Base-by-base conservation (phyloP, 1,284 basidiomycete species). In the Moesziomyces sp. region DNA sequence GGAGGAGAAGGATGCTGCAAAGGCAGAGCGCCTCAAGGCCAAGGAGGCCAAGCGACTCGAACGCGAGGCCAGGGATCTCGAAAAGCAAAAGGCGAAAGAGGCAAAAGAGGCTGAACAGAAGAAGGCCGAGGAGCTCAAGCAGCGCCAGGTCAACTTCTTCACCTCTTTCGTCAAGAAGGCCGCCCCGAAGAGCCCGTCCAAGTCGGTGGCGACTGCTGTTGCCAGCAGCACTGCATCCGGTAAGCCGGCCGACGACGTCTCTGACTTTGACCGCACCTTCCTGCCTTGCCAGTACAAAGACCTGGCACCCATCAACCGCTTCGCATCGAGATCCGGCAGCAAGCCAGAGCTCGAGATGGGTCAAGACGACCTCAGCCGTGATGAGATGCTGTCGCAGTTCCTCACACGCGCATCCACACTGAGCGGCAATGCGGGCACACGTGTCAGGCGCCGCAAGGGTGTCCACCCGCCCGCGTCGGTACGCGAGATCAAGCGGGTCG, bases 41-140 rank as follows among this genome's bases (percentile, higher is more conserved):
- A 60, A 47, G 50, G 63, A 74, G 43, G 74, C 78, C 24, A 79
- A 77, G 63, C 64, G 74, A 13, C 67, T 74, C 47, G 73, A 75
- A 50, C 58, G 54, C 42, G 71, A 64, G 56, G 67, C 60, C 21
- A 75, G 76, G 45, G 71, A 46, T 38, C 78, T 55, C 79, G 86
- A 58, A 85, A 88, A 57, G 55, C 59, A 72, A 43, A 76, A 72
- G 35, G 61, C 68, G 5, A 77, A 78, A 46, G 79, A 78, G 52
- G 76, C 62, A 23, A 82, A 74, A 48, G 77, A 73, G 72, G 78
- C 71, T 0, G 76, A 79, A 52, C 56, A 52, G 13, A 70, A 90
- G 71, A 90, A 89, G 66, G 84, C 83, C 43, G 87, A 88, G 5
- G 63, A 76, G 54, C 51, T 47, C 14, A 74, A 74, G 50, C 64